Base-by-base conservation (phyloP, 2,329 filamentous ascomycete species). In the Exophiala xenobiotica region DNA sequence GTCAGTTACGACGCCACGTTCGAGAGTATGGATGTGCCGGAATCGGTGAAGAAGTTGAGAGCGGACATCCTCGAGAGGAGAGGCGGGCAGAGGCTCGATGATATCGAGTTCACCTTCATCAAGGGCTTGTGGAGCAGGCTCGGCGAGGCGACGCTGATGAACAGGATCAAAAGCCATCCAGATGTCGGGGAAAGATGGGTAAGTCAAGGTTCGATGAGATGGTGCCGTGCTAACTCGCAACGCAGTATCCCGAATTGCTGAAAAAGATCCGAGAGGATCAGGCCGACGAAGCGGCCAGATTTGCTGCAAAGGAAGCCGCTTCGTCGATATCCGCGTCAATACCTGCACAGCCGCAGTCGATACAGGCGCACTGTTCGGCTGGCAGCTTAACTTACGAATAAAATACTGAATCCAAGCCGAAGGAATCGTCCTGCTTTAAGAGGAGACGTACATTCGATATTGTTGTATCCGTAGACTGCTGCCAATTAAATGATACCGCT, bases 111-210 rank as follows among this genome's bases (percentile, higher is more conserved):
- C 67, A 93, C 89, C 2, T 95, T 95, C 64, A 79, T 84, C 19
- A 83, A 78, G 56, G 87, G 87, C 12, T 76, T 81, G 49, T 80
- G 77, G 65, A 80, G 82, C 12, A 82, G 79, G 59, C 71, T 95
- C 6, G 89, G 90, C 3, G 88, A 95, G 74, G 90, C 89, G 8
- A 95, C 88, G 52, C 71, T 95, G 66, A 79, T 88, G 71, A 95
- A 95, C 70, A 74, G 90, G 11, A 78, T 95, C 61, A 93, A 91
- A 78, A 90, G 86, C 60, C 90, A 95, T 71, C 87, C 86, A 3
- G 90, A 95, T 67, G 90, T 95, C 1, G 88, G 87, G 1, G 87
- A 91, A 75, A 76, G 83, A 62, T 95, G 88, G 74, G 49, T 55
- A 51, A 56, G 52, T 48, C 18, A 26, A 19, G 2, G 22, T 11